Conservation (phyloP, 1,284 basidiomycete species). For the Ceratobasidium theobromae region DNA sequence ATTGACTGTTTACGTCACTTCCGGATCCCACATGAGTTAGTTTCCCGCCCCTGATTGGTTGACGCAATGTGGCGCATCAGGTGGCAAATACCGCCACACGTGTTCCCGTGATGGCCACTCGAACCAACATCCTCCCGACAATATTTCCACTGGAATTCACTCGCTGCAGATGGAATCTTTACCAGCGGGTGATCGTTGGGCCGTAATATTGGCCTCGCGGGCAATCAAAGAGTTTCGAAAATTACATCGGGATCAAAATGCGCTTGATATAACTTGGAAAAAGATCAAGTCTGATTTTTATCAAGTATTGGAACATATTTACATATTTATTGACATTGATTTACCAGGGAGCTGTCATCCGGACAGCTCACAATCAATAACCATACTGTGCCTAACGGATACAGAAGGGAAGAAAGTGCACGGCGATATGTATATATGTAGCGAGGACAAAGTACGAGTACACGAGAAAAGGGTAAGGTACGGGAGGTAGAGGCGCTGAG, state of each 20-base stretch:
- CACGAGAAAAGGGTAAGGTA: no score
- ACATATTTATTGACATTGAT: no score
- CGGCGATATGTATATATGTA: no score
- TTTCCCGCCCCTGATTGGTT: background rate
- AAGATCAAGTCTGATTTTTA: no score
- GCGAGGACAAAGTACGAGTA: no score
- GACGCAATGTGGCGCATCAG: background rate
- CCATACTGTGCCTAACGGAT: no score
- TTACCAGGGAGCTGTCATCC: slow-evolving; percentile 5
- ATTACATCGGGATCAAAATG: background rate
- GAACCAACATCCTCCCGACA: background rate
- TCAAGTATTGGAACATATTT: no score
- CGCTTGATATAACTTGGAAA: background rate
- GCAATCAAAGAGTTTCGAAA: background rate
- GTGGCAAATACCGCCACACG: background rate
- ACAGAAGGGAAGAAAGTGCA: no score
- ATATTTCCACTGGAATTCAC: background rate
- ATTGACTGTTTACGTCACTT: background rate
- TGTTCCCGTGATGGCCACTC: background rate
- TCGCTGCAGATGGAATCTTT: background rate
- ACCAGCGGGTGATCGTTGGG: background rate
- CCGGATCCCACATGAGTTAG: background rate
- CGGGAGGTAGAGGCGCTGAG: no score
- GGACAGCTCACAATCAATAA: slow-evolving; percentile 6
- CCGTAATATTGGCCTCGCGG: background rate